phyloP scores from a whole-genome alignment of 129 eudicot species.

The Artemisia annua region DNA sequence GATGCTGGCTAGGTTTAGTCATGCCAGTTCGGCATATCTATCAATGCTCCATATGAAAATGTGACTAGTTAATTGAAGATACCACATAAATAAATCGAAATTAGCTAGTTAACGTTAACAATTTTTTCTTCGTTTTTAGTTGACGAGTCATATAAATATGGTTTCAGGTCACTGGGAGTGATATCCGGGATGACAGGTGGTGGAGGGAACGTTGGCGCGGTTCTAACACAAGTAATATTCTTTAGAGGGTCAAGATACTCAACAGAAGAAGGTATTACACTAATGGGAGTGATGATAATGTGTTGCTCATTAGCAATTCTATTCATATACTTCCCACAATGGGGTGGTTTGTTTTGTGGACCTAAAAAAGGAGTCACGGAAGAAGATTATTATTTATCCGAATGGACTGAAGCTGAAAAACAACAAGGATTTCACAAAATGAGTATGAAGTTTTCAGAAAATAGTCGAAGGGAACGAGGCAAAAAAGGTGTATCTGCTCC shows the following conservation, averaged over 20 bases:
- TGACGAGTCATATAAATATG: not conserved
- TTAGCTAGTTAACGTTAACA: not conserved
- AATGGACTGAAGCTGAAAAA: constrained; percentile 65
- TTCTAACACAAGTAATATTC: constrained; percentile 84
- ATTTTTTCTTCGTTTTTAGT: not conserved
- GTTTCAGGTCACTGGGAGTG: constrained; percentile 68
- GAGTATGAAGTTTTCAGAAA: constrained; percentile 72
- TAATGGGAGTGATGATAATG: constrained; percentile 87
- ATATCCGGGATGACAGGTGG: constrained; percentile 91
- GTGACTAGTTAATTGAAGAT: no score
- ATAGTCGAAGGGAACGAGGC: constrained; percentile 66
- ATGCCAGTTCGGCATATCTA: no score
- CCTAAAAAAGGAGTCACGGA: constrained; percentile 67
- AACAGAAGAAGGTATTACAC: constrained; percentile 67
- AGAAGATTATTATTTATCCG: constrained; percentile 74
- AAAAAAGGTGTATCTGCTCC: constrained; percentile 42
- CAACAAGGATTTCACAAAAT: constrained; percentile 54
- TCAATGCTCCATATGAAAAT: no score
- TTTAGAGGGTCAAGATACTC: constrained; percentile 76
- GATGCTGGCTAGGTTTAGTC: no score
- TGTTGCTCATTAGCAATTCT: constrained; percentile 63
- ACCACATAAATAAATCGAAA: no score
- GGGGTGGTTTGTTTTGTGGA: constrained; percentile 87
- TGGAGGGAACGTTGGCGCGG: constrained; percentile 93
- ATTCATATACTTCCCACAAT: constrained; percentile 81